Base-by-base conservation (phyloP, 805 yeast species). In the Yarrowia osloensis region DNA sequence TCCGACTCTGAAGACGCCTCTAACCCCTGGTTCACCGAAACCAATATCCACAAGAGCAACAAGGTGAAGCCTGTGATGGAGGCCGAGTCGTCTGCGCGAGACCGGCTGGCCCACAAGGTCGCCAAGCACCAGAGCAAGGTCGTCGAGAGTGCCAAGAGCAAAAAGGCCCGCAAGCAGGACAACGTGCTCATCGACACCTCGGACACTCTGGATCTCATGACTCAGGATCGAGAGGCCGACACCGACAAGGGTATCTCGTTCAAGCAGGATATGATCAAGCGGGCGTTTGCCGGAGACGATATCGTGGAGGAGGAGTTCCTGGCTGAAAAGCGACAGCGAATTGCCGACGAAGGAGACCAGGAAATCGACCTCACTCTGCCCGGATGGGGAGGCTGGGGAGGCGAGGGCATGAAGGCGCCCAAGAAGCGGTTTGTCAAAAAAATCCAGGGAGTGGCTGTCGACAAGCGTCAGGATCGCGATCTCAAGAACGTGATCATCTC, bases 361-460 rank as follows among this genome's bases (percentile, higher is more conserved):
- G 92, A 88, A 73, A 88, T 89, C 68, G 97, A 93, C 75, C 79
- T 89, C 57, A 88, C 97, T 0, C 78, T 93, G 65, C 98, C 98
- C 3, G 99, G 99, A 1, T 95, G 98, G 98, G 98, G 98, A 57
- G 90, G 89, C 50, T 95, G 99, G 99, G 89, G 94, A 12, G 97
- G 97, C 42, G 85, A 84, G 11, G 82, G 83, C 22, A 75, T 78
- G 75, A 70, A 77, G 73, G 68, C 74, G 71, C 79, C 76, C 69
- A 82, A 83, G 74, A 86, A 85, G 75, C 84, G 85, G 74, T 81
- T 89, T 67, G 81, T 88, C 39, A 86, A 89, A 72, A 90, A 86
- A 70, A 80, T 90, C 29, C 86, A 88, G 73, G 98, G 99, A 57
- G 87, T 92, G 61, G 88, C 85, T 42, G 82, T 83, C 37, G 82